Base-by-base conservation (phyloP, 441 rosid genomes). In the Flueggea neowawraea region DNA sequence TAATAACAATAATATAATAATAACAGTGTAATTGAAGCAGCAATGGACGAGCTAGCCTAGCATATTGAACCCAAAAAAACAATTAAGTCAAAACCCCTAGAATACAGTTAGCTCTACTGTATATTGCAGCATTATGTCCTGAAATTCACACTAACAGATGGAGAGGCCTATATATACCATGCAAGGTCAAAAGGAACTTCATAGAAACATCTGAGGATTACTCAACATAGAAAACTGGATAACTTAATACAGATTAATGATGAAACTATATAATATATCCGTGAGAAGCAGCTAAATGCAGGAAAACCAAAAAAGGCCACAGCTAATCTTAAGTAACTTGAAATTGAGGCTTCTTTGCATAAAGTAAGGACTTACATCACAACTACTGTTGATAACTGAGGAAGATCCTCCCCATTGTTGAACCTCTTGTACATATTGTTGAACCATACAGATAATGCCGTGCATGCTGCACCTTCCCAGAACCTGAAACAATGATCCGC, bases 381-480 rank as follows among this genome's bases (percentile, higher is more conserved):
- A 68, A 91, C 89, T 68, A 83, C 88, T 57, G 89, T 76, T 49
- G 97, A 96, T 32, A 91, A 62, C 56, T 88, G 97, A 66, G 99
- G 97, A 71, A 91, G 87, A 85, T 80, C 84, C 57, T 78, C 82
- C 56, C 96, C 90, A 17, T 52, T 69, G 48, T 63, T 57, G 71
- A 91, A 78, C 79, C 77, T 80, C 55, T 80, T 66, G 41, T 58
- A 67, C 76, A 89, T 75, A 73, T 84, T 57, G 65, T 91, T 88
- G 55, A 89, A 79, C 99, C 97, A 95, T 63, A 91, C 72, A 49
- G 93, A 89, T 58, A 91, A 55, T 45, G 99, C 87, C 7, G 92
- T 80, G 65, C 68, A 86, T 67, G 88, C 87, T 68, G 86, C 83
- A 60, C 97, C 99, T 79, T 89, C 96, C 84, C 87, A 95, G 91